Conservation (phyloP, 2,329 filamentous ascomycete species). For the Rhynchosporium secalis region DNA sequence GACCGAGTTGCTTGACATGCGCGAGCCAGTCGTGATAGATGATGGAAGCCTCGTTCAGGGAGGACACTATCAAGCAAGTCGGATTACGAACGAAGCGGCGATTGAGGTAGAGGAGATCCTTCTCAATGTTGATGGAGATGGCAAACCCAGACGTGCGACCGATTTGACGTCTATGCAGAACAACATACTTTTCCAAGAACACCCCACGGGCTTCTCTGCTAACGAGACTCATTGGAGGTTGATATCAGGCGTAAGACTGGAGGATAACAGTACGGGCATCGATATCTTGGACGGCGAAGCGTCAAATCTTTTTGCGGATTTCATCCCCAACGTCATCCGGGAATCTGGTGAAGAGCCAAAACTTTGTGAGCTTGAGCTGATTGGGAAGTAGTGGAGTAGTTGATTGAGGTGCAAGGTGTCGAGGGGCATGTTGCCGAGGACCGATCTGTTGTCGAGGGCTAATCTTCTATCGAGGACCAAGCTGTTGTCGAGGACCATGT, state of each 20-base stretch:
- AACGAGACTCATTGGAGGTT: neutral
- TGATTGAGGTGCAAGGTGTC: too few species aligned
- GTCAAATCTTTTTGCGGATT: slow-evolving; percentile 3
- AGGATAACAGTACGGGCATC: neutral
- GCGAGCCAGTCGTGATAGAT: neutral
- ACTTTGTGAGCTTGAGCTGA: neutral
- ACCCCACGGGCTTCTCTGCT: neutral
- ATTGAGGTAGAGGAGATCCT: slow-evolving; percentile 4
- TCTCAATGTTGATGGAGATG: slow-evolving; percentile 5
- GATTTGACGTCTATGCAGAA: slow-evolving; percentile 1
- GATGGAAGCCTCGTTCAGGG: neutral
- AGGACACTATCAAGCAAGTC: neutral
- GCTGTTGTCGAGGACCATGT: too few species aligned
- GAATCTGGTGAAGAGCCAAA: neutral
- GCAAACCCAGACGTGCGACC: slow-evolving; percentile 10
- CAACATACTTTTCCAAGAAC: slow-evolving; percentile 3
- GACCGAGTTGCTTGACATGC: slow-evolving; percentile 8
- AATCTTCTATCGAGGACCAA: too few species aligned
- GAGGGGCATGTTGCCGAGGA: too few species aligned
- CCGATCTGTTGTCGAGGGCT: too few species aligned
- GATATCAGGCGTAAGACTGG: neutral
- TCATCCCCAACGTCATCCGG: too few species aligned
- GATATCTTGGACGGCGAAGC: neutral
- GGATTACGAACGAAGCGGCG: slow-evolving; percentile 1
- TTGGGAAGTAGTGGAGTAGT: too few species aligned